These are phyloP conservation scores for Tolypocladium inflatum DNA, from an alignment of 2,329 filamentous ascomycete genomes.

Conservation along the genomic window DNA sequence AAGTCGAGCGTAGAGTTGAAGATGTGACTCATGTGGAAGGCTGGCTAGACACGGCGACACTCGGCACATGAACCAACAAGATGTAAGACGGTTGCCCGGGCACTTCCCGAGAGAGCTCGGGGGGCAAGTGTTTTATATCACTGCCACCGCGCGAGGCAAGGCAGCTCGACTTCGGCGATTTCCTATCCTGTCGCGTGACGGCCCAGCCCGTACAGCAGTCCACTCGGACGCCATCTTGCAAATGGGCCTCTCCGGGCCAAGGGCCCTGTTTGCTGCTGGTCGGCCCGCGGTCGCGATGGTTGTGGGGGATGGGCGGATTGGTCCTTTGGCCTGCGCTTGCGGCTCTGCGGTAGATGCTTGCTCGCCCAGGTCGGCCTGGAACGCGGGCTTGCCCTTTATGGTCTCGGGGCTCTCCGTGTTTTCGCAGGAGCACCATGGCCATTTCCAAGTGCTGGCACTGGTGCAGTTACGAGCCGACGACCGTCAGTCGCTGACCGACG, in stretches of 20 bases:
- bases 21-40: neutral
- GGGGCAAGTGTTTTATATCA: too few species aligned
- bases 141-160: neutral
- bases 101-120: too few species aligned
- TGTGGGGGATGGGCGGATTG: too few species aligned
- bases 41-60: neutral
- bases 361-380: too few species aligned
- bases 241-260: neutral
- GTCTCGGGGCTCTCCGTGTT: too few species aligned
- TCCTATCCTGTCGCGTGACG: neutral
- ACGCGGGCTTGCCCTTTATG: too few species aligned
- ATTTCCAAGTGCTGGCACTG: too few species aligned
- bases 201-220: neutral
- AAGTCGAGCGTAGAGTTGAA: too few species aligned
- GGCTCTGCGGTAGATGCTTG: neutral
- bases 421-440: too few species aligned
- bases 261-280: neutral
- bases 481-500: too few species aligned
- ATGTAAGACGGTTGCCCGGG: neutral
- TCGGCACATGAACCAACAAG: neutral
- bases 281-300: too few species aligned
- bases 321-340: neutral
- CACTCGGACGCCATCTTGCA: neutral
- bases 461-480: too few species aligned
- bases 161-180: neutral